phyloP scores from a whole-genome alignment of 2,329 filamentous ascomycete species.

The Talaromyces sp. region DNA sequence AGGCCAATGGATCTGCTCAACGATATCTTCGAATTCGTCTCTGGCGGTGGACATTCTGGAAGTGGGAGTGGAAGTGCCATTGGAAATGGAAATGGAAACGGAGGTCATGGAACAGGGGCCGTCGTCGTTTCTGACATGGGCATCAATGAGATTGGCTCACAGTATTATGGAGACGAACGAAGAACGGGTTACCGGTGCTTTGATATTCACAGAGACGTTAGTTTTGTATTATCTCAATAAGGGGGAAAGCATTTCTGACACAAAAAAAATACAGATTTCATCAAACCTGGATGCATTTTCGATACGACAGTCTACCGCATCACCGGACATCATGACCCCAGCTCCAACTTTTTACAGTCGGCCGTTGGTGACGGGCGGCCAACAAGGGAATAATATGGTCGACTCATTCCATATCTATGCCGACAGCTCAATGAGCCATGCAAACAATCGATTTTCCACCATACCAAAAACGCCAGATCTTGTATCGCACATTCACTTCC shows the following conservation, averaged over 20 bases:
- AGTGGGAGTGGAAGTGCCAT: neutral
- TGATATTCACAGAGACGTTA: neutral
- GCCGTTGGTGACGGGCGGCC: neutral
- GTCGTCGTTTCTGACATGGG: neutral
- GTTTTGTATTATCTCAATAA: neutral
- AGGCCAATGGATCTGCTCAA: neutral
- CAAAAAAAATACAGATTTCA: neutral
- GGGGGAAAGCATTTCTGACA: neutral
- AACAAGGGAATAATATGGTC: neutral
- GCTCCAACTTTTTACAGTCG: neutral
- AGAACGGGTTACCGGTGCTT: neutral
- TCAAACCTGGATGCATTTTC: neutral
- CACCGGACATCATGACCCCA: neutral
- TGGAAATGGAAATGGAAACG: neutral
- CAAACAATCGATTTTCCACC: neutral
- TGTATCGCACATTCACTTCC: neutral
- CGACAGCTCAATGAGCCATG: neutral
- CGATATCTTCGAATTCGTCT: conserved; percentile 1
- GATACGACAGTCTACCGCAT: neutral
- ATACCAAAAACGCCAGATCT: neutral
- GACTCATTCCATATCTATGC: neutral
- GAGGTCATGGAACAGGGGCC: neutral
- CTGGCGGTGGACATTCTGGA: neutral
- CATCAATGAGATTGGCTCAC: neutral
- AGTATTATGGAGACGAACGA: neutral